Evolutionary conservation across 495 filamentous ascomycete genomes (phyloP).

Genomic region (Neurospora pannonica): DNA sequence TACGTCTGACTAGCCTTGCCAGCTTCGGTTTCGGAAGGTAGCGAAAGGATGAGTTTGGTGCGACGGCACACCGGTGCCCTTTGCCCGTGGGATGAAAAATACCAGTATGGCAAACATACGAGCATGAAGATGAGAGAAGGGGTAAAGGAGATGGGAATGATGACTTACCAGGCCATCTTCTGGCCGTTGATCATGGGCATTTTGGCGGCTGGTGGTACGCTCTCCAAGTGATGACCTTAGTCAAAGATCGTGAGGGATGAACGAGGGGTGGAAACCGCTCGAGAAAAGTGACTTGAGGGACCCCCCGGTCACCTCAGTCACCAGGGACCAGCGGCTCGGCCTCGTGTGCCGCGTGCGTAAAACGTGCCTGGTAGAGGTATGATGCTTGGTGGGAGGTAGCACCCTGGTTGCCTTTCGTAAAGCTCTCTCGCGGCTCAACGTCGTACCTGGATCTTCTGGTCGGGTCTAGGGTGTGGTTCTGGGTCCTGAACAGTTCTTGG

Average conservation of each 20-base stretch:
- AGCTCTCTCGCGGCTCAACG: background rate
- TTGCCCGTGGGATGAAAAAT: slow-evolving; percentile 4
- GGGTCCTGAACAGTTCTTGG: background rate
- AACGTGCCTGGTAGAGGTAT: background rate
- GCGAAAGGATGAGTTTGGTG: background rate
- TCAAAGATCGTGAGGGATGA: background rate
- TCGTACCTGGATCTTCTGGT: background rate
- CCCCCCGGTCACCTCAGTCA: background rate
- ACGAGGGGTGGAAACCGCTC: background rate
- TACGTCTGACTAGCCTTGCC: background rate
- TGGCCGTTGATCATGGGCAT: slow-evolving; percentile 49
- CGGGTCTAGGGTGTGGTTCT: background rate
- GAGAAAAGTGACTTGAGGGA: background rate
- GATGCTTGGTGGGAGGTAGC: background rate
- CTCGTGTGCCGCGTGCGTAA: background rate
- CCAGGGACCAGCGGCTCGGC: background rate
- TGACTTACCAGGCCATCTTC: slow-evolving; percentile 51
- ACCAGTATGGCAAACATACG: background rate
- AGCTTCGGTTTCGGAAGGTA: background rate
- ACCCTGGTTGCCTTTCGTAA: background rate
- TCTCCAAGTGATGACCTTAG: background rate
- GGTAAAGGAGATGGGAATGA: slow-evolving; percentile 1
- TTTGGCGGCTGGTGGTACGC: slow-evolving; percentile 7
- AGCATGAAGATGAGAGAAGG: slow-evolving; percentile 2
- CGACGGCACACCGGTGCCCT: background rate